phyloP scores from a whole-genome alignment of 768 basidiomycete species.

The Dioszegia hungarica region DNA sequence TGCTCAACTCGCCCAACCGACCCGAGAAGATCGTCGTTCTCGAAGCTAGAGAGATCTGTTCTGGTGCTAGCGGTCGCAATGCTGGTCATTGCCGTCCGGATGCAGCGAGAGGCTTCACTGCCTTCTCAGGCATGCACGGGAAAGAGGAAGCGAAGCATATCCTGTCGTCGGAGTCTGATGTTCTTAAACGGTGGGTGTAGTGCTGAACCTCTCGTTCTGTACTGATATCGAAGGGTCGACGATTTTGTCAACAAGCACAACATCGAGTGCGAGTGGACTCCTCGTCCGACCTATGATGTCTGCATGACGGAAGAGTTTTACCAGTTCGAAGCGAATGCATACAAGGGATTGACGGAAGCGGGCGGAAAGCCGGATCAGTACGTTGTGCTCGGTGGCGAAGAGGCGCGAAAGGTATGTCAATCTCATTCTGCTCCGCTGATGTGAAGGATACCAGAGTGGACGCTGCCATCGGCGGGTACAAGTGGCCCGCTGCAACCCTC shows the following conservation, averaged over 20 bases:
- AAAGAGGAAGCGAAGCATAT: conserved; percentile 32
- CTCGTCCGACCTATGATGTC: conserved; percentile 34
- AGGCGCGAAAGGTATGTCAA: background rate
- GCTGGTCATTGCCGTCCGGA: conserved; percentile 38
- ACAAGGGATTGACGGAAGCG: conserved; percentile 13
- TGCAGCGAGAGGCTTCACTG: conserved; percentile 15
- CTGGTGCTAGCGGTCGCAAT: conserved; percentile 61
- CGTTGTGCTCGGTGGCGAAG: conserved; percentile 9
- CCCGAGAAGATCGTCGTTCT: conserved; percentile 57
- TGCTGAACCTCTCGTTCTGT: background rate
- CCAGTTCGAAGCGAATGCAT: conserved; percentile 25
- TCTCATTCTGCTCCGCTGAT: background rate
- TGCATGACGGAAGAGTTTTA: conserved; percentile 34
- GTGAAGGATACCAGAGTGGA: conserved; percentile 10
- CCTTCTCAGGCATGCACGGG: conserved; percentile 51
- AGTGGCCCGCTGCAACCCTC: conserved; percentile 30
- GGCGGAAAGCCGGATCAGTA: conserved; percentile 15
- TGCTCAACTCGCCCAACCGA: conserved; percentile 18
- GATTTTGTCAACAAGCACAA: conserved; percentile 32
- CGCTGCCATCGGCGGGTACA: conserved; percentile 15
- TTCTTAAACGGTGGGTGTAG: conserved; percentile 68
- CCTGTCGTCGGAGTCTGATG: conserved; percentile 26
- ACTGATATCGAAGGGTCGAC: conserved; percentile 65
- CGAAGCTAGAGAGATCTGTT: conserved; percentile 66
- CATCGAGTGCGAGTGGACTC: conserved; percentile 43